Evolutionary conservation across 2,329 filamentous ascomycete genomes (phyloP).

Genomic region (Paecilomyces variotii): DNA sequence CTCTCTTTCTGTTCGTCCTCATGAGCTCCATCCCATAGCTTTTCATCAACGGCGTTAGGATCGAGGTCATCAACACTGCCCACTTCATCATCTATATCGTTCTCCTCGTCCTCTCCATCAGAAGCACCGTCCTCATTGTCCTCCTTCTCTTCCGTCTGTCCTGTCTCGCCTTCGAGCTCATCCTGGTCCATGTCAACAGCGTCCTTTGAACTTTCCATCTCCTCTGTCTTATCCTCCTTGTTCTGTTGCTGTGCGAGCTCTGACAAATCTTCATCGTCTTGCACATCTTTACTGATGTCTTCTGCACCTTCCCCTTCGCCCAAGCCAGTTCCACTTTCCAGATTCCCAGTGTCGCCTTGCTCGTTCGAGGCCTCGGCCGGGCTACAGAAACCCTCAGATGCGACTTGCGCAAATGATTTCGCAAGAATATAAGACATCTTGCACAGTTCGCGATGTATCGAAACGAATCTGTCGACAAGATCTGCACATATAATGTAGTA

Average conservation of each 20-base stretch:
- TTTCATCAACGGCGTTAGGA: slow-evolving; percentile 86
- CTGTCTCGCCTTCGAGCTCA: slow-evolving; percentile 80
- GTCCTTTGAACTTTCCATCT: slow-evolving; percentile 39
- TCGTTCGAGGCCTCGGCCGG: slow-evolving; percentile 73
- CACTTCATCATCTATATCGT: slow-evolving; percentile 77
- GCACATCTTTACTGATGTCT: slow-evolving; percentile 95
- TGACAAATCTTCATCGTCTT: slow-evolving; percentile 83
- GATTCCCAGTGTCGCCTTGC: slow-evolving; percentile 62
- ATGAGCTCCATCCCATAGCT: slow-evolving; percentile 88
- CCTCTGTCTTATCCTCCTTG: slow-evolving; percentile 44
- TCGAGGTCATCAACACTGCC: slow-evolving; percentile 89
- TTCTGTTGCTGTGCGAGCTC: slow-evolving; percentile 83
- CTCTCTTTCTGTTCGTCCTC: slow-evolving; percentile 61
- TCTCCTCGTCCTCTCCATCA: slow-evolving; percentile 56
- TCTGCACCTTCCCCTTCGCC: slow-evolving; percentile 93
- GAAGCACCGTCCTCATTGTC: slow-evolving; percentile 54
- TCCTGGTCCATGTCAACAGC: slow-evolving; percentile 61
- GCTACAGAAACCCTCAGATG: slow-evolving; percentile 81
- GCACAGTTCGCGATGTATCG: slow-evolving; percentile 62
- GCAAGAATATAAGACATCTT: slow-evolving; percentile 69
- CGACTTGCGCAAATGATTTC: slow-evolving; percentile 69
- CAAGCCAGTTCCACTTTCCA: slow-evolving; percentile 86
- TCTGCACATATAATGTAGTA: slow-evolving; percentile 58
- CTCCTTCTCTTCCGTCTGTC: slow-evolving; percentile 43
- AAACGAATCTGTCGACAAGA: slow-evolving; percentile 50